These are phyloP conservation scores for Cymbopogon flexuosus DNA, from an alignment of 202 grass and related monocot genomes.

Conservation along the genomic window DNA sequence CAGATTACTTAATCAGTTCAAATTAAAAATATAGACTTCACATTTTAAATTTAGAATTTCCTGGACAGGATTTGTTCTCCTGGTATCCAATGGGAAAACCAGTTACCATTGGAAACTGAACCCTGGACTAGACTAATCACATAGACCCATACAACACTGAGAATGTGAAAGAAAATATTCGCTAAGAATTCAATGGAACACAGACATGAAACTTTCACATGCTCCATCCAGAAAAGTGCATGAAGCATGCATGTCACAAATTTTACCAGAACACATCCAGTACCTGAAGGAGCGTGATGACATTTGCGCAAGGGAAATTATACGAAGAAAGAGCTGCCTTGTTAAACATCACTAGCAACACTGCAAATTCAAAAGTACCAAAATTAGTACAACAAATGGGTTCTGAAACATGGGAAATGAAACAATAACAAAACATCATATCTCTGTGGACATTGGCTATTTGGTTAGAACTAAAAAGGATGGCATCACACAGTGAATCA, in stretches of 20 bases:
- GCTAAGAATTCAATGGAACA: not conserved
- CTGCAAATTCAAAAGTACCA: conserved; percentile 47
- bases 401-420: not conserved
- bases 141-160: not conserved
- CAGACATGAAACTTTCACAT: not conserved
- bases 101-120: not conserved
- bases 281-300: conserved; percentile 98
- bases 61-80: too few relatives aligned
- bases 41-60: too few relatives aligned
- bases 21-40: not conserved
- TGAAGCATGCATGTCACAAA: not conserved
- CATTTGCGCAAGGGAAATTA: conserved; percentile 86
- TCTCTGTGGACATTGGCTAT: not conserved
- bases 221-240: conserved; percentile 11
- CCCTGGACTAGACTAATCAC: not conserved
- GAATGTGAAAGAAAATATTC: not conserved
- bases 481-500: not conserved
- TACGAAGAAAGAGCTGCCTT: conserved; percentile 92
- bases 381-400: conserved; percentile 16
- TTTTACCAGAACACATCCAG: conserved; percentile 8
- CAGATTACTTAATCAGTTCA: not conserved
- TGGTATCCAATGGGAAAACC: not conserved
- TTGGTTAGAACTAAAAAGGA: not conserved
- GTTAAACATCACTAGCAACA: conserved; percentile 94
- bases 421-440: not conserved